Evolutionary conservation across 345 rosid genomes (phyloP), one percentile per base, ranked within the genome.

Genomic region (Reutealis trisperma): DNA sequence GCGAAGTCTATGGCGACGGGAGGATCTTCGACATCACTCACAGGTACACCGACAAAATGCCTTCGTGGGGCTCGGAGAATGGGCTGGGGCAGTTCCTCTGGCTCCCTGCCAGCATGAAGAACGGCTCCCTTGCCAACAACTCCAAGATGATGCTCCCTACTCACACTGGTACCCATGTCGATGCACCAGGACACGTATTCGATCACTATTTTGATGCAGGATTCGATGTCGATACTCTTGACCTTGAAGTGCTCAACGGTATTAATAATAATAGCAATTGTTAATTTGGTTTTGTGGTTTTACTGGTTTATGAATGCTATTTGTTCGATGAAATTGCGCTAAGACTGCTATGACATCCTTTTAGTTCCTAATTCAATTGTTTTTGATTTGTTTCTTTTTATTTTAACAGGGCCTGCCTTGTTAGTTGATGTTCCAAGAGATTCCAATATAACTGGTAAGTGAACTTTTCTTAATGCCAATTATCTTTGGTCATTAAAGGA

Each of bases 141-240:
- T 93, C 98, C 0, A 86, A 85, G 87, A 87, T 93, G 91, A 93
- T 90, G 86, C 83, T 94, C 5, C 88, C 93, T 1, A 67, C 90
- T 1, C 98, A 94, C 75, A 85, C 98, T 8, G 98, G 98, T 14
- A 93, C 98, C 19, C 98, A 94, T 58, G 97, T 94, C 51, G 98
- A 94, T 55, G 88, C 99, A 0, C 98, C 98, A 1, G 97, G 98
- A 0, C 99, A 94, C 42, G 83, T 94, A 54, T 89, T 84, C 21
- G 96, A 91, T 61, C 82, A 87, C 32, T 94, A 91, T 79, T 93
- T 84, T 45, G 97, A 94, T 49, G 96, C 98, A 24, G 96, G 97
- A 0, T 94, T 87, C 24, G 99, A 94, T 80, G 90, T 91, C 5
- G 98, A 93, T 65, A 88, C 99, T 7, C 99, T 94, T 30, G 97